Conservation (phyloP, 768 basidiomycete species). For the Mycena venus region DNA sequence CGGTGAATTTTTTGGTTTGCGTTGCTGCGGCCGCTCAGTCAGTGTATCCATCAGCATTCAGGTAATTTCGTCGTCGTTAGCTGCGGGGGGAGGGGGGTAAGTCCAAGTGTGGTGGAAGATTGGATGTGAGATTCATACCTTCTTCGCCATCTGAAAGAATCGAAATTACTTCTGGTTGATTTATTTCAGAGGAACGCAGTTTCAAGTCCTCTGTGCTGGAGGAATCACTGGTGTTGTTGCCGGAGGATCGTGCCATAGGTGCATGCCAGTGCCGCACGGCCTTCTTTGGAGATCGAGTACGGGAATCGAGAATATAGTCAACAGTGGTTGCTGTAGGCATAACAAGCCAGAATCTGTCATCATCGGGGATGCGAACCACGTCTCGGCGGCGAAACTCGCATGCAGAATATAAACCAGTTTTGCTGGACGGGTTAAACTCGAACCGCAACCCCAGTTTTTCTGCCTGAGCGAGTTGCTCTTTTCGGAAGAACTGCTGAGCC, state of each 20-base stretch:
- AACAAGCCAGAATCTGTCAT: not conserved
- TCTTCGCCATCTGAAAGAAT: not conserved
- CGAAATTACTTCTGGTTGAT: not conserved
- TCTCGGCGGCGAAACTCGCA: not conserved
- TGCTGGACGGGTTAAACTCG: not conserved
- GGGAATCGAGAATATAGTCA: not conserved
- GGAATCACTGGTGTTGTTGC: too few relatives aligned
- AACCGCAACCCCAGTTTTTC: not conserved
- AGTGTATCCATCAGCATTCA: too few relatives aligned
- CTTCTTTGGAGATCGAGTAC: not conserved
- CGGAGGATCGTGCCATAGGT: not conserved
- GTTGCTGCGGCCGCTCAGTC: too few relatives aligned
- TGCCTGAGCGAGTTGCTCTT: not conserved
- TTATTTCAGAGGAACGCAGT: too few relatives aligned
- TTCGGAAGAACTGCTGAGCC: conserved; percentile 13
- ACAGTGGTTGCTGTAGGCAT: too few relatives aligned
- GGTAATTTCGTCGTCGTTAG: too few relatives aligned
- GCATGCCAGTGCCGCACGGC: too few relatives aligned
- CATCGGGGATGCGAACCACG: not conserved
- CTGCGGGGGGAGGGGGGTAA: too few relatives aligned
- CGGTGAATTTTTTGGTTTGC: not conserved
- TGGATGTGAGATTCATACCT: too few relatives aligned
- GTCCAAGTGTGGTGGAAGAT: too few relatives aligned
- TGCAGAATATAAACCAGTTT: not conserved
- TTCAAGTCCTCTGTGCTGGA: too few relatives aligned